Evolutionary conservation across 2,329 filamentous ascomycete species (phyloP).

Genomic region (Trichoderma asperellum): DNA sequence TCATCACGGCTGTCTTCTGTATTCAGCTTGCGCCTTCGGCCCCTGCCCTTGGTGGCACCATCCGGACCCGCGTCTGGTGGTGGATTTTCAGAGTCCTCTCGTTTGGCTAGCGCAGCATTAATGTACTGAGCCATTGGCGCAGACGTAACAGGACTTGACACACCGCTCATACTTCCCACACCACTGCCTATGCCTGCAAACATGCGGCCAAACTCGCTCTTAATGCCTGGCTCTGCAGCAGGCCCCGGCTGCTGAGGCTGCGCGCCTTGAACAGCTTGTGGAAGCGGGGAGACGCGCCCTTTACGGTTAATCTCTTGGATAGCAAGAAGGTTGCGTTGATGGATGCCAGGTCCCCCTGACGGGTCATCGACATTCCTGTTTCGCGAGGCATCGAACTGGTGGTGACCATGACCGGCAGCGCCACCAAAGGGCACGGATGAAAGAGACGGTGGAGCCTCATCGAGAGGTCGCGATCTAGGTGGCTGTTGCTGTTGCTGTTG

Average conservation of each 20-base stretch:
- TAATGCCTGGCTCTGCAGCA: constrained; percentile 83
- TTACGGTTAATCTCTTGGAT: constrained; percentile 81
- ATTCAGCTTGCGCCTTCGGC: constrained; percentile 71
- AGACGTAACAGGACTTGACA: constrained; percentile 56
- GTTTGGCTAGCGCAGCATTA: constrained; percentile 50
- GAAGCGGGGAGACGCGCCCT: constrained; percentile 83
- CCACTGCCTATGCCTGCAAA: constrained; percentile 84
- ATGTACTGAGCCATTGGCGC: constrained; percentile 51
- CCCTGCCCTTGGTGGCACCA: constrained; percentile 54
- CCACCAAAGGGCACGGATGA: constrained; percentile 51
- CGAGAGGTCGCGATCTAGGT: constrained; percentile 48
- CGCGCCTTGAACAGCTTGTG: constrained; percentile 90
- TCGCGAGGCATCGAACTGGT: constrained; percentile 47
- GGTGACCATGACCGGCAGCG: constrained; percentile 45
- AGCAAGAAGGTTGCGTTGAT: constrained; percentile 70
- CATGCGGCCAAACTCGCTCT: constrained; percentile 92
- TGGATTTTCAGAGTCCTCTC: constrained; percentile 55
- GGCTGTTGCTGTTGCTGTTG: constrained; percentile 35
- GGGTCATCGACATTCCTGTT: constrained; percentile 53
- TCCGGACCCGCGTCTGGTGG: constrained; percentile 51
- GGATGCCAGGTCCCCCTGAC: constrained; percentile 56
- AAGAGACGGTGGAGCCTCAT: constrained; percentile 56
- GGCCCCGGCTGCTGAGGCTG: constrained; percentile 80
- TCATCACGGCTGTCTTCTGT: constrained; percentile 76
- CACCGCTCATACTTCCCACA: constrained; percentile 51